A percentile compares a stretch with the other conserved stretches of the same genome.
Conservation (phyloP, 768 basidiomycete species). For the Tricholoma saponaceum region DNA sequence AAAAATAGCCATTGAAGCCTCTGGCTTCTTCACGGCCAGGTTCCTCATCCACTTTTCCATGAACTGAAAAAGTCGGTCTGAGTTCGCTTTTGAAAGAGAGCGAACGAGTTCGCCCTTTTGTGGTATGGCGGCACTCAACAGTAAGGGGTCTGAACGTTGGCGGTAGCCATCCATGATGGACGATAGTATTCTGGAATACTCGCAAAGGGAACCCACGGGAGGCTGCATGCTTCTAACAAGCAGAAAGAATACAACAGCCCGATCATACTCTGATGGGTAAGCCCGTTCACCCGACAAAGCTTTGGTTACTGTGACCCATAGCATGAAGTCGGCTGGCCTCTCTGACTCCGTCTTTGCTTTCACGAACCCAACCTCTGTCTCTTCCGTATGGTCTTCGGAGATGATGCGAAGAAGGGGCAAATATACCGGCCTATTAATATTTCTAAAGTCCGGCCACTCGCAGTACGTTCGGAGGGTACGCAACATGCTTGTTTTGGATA, state of each 20-base stretch:
- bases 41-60: not conserved
- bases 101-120: not conserved
- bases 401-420: not conserved
- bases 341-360: not conserved
- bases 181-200: not conserved
- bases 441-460: not conserved
- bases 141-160: not conserved
- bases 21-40: not conserved
- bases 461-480: not conserved
- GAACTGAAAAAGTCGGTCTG: not conserved
- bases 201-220: not conserved
- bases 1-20: not conserved
- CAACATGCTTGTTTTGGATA: not conserved
- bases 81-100: not conserved
- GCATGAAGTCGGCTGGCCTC: not conserved
- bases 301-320: not conserved
- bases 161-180: not conserved
- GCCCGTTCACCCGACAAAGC: not conserved
- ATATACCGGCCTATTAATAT: not conserved
- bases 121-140: not conserved
- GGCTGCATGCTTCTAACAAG: not conserved
- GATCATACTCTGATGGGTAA: not conserved
- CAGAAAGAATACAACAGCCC: not conserved
- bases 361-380: not conserved
- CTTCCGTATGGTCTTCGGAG: not conserved